phyloP scores from a whole-genome alignment of 192 early-diverging fungal species.

The Rhizoclosmatium sp. region DNA sequence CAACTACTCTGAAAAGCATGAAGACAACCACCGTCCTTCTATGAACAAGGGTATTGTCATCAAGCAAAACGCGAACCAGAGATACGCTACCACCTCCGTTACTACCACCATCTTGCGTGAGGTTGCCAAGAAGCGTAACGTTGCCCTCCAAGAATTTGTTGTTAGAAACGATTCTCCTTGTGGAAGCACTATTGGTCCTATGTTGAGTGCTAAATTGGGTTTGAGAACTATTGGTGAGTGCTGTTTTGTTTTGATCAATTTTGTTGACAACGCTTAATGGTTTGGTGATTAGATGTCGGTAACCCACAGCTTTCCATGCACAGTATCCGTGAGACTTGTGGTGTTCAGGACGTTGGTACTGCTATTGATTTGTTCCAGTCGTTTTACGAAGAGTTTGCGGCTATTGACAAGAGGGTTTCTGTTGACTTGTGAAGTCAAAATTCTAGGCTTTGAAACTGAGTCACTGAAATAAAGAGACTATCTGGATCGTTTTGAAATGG shows the following conservation, averaged over 20 bases:
- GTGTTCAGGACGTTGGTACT: conserved; percentile 84
- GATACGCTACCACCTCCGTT: conserved; percentile 66
- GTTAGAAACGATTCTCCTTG: conserved; percentile 94
- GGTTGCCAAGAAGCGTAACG: conserved; percentile 75
- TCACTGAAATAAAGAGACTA: no score
- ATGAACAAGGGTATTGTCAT: conserved; percentile 92
- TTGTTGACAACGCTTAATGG: background rate
- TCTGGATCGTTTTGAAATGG: background rate
- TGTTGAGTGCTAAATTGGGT: conserved; percentile 92
- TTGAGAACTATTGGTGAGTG: conserved; percentile 85
- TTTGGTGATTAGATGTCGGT: conserved; percentile 76
- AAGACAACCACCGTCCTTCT: conserved; percentile 88
- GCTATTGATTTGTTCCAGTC: conserved; percentile 85
- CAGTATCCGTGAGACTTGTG: conserved; percentile 91
- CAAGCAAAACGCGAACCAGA: conserved; percentile 98
- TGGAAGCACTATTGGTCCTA: conserved; percentile 97
- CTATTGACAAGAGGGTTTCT: background rate
- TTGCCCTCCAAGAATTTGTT: conserved; percentile 83
- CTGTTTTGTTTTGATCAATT: conserved; percentile 3
- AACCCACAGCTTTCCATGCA: conserved; percentile 98
- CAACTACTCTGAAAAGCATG: conserved; percentile 93
- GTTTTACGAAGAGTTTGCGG: conserved; percentile 71
- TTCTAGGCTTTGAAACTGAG: no score
- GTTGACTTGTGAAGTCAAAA: background rate
- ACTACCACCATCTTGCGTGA: conserved; percentile 61